Base-by-base conservation (phyloP, 768 basidiomycete species). In the Psilocybe sp. region DNA sequence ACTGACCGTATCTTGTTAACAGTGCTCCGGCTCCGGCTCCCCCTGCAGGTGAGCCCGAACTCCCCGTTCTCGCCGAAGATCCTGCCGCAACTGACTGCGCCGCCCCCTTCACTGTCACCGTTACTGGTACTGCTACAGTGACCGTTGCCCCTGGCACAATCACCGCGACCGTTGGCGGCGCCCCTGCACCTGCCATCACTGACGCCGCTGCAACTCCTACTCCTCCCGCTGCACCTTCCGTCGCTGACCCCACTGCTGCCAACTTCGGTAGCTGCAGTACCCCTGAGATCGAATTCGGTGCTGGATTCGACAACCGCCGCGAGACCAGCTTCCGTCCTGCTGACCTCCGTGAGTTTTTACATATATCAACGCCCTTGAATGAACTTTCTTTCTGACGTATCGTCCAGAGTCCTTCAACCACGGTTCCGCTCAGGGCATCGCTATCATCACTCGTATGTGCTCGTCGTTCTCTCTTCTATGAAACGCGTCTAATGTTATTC, bases 261-360 rank as follows among this genome's bases (percentile, higher is more conserved):
- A 58, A 80, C 66, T 84, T 85, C 52, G 81, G 82, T 28, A 28
- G 23, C 23, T 84, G 82, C 68, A 67, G 77, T 4, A 68, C 77
- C 11, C 82, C 83, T 13, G 65, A 81, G 64, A 81, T 85, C 51
- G 71, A 76, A 57, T 85, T 85, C 56, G 81, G 70, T 42, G 66
- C 58, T 32, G 80, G 79, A 33, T 82, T 85, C 57, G 81, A 84
- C 53, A 66, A 67, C 58, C 72, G 82, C 50, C 77, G 69, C 54
- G 82, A 84, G 60, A 84, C 81, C 11, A 72, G 73, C 63, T 85
- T 83, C 71, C 62, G 74, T 55, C 82, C 83, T 47, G 70, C 65
- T 9, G 78, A 83, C 62, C 58, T 68, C 59, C 64, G 61, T 6
- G 75, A 75, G 0, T 81, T 67, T 69, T 72, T 70, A 64, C 81